Conservation (phyloP, 192 early-diverging fungal species). For the Backusella westeae region DNA sequence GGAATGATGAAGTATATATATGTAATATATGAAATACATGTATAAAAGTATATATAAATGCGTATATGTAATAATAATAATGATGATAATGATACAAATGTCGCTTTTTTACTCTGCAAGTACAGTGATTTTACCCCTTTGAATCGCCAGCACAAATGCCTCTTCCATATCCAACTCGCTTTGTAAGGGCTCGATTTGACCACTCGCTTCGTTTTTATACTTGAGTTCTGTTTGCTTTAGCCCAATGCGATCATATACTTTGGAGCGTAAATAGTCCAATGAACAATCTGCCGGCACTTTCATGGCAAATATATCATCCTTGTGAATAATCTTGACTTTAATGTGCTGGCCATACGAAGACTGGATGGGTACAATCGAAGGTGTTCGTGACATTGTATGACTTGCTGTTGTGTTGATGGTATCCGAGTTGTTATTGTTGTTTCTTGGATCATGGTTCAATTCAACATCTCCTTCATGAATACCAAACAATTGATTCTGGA, state of each 20-base stretch:
- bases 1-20: neutral
- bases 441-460: conserved; percentile 28
- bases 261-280: conserved; percentile 47
- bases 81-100: neutral
- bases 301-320: conserved; percentile 65
- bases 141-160: conserved; percentile 35
- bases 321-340: conserved; percentile 64
- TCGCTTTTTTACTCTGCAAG: neutral
- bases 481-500: conserved; percentile 41
- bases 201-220: conserved; percentile 40
- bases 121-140: conserved; percentile 46
- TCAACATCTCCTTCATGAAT: conserved; percentile 48
- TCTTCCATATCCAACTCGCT: conserved; percentile 42
- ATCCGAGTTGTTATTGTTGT: neutral
- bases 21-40: neutral
- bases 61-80: neutral
- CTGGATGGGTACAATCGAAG: conserved; percentile 14
- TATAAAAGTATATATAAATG: neutral
- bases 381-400: conserved; percentile 18
- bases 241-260: conserved; percentile 51
- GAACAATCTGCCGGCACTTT: conserved; percentile 54
- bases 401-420: conserved; percentile 13
- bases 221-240: conserved; percentile 20
- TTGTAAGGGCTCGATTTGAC: conserved; percentile 23
- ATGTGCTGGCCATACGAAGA: conserved; percentile 31